Evolutionary conservation across 73 alveolate species (phyloP).

Genomic region (Symbiodinium pilosum): DNA sequence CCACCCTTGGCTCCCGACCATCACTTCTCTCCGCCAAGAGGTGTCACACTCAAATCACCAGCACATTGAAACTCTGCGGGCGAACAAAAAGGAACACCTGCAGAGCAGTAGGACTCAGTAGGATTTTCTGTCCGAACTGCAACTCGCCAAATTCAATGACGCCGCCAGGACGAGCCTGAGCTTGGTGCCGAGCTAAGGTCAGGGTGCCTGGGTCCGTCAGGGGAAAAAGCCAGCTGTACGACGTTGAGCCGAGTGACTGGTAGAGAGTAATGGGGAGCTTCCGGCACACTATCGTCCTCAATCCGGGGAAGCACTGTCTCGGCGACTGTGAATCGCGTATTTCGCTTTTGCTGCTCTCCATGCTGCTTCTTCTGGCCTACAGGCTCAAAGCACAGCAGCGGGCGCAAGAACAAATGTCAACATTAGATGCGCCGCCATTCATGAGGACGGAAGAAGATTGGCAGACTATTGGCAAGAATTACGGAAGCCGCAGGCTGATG

Average conservation of each 20-base stretch:
- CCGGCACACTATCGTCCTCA: not conserved
- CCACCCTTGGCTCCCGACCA: not conserved
- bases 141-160: too few species aligned
- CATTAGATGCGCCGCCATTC: too few species aligned
- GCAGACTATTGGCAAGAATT: too few species aligned
- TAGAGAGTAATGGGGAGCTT: not conserved
- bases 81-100: not conserved
- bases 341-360: not conserved
- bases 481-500: too few species aligned
- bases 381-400: too few species aligned
- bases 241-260: not conserved
- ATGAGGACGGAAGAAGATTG: too few species aligned
- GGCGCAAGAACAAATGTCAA: too few species aligned
- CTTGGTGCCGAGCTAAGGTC: not conserved
- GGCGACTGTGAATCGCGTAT: not conserved
- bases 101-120: too few species aligned
- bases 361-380: not conserved
- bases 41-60: too few species aligned
- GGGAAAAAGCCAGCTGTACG: not conserved
- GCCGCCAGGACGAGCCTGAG: not conserved
- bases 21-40: too few species aligned
- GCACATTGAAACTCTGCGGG: not conserved
- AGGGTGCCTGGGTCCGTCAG: not conserved
- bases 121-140: too few species aligned
- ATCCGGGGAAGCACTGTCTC: not conserved